Percentiles rank a stretch among this genome's conserved stretches.
These are phyloP conservation scores for Quercus gilva DNA, from an alignment of 306 rosid genomes.

Conservation along the genomic window DNA sequence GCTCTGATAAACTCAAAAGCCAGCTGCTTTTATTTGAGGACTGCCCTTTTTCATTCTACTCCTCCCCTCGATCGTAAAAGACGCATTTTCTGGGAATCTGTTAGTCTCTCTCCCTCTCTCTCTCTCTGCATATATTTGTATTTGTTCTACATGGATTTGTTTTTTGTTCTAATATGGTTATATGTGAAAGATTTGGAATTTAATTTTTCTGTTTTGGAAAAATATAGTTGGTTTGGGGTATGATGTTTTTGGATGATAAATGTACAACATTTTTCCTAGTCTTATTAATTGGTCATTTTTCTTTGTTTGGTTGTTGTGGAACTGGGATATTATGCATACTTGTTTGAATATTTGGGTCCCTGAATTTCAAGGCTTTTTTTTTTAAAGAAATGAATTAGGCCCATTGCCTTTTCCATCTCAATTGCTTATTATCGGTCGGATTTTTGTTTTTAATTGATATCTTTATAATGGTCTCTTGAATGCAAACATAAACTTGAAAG, in stretches of 20 bases:
- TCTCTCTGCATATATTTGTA: background rate
- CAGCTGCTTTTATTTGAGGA: slow-evolving; percentile 29
- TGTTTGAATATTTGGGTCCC: background rate
- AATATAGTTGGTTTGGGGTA: background rate
- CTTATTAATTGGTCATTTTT: background rate
- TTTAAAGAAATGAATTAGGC: background rate
- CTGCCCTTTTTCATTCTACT: slow-evolving; percentile 75
- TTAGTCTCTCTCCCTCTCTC: slow-evolving; percentile 36
- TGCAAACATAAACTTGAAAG: background rate
- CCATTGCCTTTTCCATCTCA: background rate
- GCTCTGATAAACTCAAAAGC: slow-evolving; percentile 39
- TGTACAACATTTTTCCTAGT: background rate
- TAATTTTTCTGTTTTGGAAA: background rate
- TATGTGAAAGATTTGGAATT: background rate
- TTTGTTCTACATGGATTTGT: background rate
- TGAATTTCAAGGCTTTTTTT: background rate
- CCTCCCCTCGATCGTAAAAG: slow-evolving; percentile 66
- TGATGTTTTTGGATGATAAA: background rate
- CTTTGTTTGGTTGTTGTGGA: background rate
- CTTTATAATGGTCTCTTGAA: background rate
- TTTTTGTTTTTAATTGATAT: background rate
- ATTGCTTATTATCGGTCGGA: background rate
- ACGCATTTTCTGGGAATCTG: slow-evolving; percentile 54
- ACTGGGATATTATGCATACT: background rate
- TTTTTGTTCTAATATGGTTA: background rate